These are phyloP conservation scores for Pseudocercospora ulei DNA, from an alignment of 2,329 filamentous ascomycete species.

Conservation along the genomic window DNA sequence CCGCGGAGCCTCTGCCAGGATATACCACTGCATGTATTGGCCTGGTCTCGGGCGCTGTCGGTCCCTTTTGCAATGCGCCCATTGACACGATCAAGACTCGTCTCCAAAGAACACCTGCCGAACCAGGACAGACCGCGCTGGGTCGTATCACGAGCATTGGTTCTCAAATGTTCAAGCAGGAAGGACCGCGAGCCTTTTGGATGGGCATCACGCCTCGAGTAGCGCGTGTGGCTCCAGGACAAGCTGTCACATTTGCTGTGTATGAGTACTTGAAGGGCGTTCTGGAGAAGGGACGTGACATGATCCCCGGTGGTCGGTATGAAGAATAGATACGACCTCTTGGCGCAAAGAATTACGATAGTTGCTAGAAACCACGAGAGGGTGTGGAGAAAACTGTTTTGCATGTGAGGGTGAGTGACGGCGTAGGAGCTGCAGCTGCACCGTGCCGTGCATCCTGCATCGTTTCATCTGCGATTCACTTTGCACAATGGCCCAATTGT, in stretches of 20 bases:
- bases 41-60: slow-evolving; percentile 85
- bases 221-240: slow-evolving; percentile 93
- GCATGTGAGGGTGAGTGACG: slow-evolving; percentile 1
- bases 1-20: slow-evolving; percentile 59
- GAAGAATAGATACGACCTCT: slow-evolving; percentile 39
- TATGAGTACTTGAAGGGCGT: slow-evolving; percentile 46
- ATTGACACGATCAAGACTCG: slow-evolving; percentile 99
- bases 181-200: slow-evolving; percentile 91
- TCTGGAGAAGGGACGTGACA: slow-evolving; percentile 42
- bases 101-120: slow-evolving; percentile 77
- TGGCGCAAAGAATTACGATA: not conserved
- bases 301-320: slow-evolving; percentile 41
- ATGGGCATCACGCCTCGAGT: slow-evolving; percentile 97
- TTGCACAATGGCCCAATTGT: too few species aligned
- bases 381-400: slow-evolving; percentile 22
- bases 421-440: slow-evolving; percentile 1
- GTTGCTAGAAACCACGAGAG: slow-evolving; percentile 28
- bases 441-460: slow-evolving; percentile 2
- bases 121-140: slow-evolving; percentile 66
- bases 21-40: slow-evolving; percentile 90
- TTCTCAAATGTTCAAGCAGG: slow-evolving; percentile 58
- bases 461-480: too few species aligned
- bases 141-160: slow-evolving; percentile 69
- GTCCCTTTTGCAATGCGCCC: slow-evolving; percentile 88
- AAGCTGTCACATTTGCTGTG: slow-evolving; percentile 63